Base-by-base conservation (phyloP, 129 eudicot species). In the Heracleum sosnowskyi region DNA sequence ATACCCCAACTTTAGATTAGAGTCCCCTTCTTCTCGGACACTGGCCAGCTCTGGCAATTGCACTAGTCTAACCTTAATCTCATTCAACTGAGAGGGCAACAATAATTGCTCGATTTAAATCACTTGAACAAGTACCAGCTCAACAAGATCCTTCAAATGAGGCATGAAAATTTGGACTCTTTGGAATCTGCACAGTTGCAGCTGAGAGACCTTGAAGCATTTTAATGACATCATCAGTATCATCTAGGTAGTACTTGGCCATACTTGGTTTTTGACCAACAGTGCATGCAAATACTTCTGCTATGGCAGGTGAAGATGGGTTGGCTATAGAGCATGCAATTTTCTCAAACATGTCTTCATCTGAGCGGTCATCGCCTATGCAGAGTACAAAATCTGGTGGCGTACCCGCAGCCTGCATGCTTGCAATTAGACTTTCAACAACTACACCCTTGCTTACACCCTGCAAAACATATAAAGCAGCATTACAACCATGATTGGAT, bases 251-350 rank as follows among this genome's bases (percentile, higher is more conserved):
- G 77, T 95, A 95, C 69, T 92, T 95, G 24, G 99, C 99, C 96
- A 90, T 92, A 64, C 97, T 95, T 37, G 99, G 99, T 82, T 95
- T 95, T 75, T 89, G 99, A 12, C 99, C 97, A 0, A 95, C 99
- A 0, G 97, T 95, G 82, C 99, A 95, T 24, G 99, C 97, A 66
- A 91, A 95, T 2, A 95, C 92, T 75, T 92, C 96, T 0, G 91
- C 84, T 34, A 81, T 82, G 18, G 85, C 85, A 10, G 90, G 91
- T 73, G 81, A 42, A 0, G 77, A 74, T 44, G 77, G 60, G 77
- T 74, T 74, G 57, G 77, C 77, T n/a, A 44, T 74, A 74, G n/a
- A 87, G 29, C 83, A 84, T 3, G 90, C 87, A 11, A 93, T 89
- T 64, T 86, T 87, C 87, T 95, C 97, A 41, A 95, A 95, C 99